These are phyloP conservation scores for Pseudodiploospora longispora DNA, from an alignment of 2,329 filamentous ascomycete species.

Conservation along the genomic window DNA sequence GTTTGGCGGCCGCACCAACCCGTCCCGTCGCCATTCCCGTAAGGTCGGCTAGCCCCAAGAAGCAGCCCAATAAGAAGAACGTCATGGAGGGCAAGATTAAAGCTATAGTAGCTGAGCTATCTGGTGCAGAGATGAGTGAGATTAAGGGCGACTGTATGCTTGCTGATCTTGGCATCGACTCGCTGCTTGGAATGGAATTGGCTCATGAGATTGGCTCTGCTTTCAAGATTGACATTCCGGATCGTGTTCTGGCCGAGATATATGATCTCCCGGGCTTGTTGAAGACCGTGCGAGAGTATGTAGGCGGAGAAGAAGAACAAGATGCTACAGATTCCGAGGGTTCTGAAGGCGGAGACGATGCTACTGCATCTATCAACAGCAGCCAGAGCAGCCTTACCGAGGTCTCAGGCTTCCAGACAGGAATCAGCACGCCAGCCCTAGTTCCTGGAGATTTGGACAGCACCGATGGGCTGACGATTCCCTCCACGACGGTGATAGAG, in stretches of 20 bases:
- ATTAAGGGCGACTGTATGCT: constrained; percentile 28
- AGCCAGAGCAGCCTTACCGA: background rate
- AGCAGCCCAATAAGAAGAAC: too few species aligned
- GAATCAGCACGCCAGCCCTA: background rate
- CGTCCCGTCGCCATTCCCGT: too few species aligned
- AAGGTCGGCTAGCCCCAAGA: too few species aligned
- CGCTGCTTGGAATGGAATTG: constrained; percentile 41
- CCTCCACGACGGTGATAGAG: background rate
- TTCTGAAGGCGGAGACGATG: background rate
- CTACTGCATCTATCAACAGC: background rate
- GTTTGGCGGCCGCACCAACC: too few species aligned
- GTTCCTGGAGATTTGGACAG: too few species aligned
- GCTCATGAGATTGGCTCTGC: constrained; percentile 29
- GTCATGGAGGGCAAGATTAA: constrained; percentile 5
- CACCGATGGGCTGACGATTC: background rate
- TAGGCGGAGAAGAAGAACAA: background rate
- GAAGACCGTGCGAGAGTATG: background rate
- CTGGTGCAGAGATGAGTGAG: constrained; percentile 27
- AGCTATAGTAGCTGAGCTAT: constrained; percentile 18
- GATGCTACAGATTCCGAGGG: too few species aligned
- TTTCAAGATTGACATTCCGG: constrained; percentile 22
- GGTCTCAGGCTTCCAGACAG: background rate
- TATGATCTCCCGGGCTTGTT: constrained; percentile 4
- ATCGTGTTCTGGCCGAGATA: constrained; percentile 2
- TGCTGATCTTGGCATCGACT: constrained; percentile 41